Evolutionary conservation across 139 green algal genomes (phyloP).

Genomic region (Raphidocelis subcapitata): DNA sequence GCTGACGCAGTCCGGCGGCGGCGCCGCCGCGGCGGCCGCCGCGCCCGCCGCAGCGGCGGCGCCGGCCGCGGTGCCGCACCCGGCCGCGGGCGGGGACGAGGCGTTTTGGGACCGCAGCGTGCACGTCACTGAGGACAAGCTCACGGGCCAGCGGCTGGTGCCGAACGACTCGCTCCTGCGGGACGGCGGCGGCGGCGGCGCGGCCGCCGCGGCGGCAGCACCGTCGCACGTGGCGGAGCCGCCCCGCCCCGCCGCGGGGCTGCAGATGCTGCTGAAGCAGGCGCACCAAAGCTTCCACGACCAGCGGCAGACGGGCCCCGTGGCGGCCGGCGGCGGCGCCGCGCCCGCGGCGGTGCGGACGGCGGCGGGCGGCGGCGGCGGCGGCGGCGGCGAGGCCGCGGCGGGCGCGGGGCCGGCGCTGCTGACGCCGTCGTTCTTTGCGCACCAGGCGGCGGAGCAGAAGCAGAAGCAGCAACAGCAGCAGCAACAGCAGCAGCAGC

Average conservation of each 20-base stretch:
- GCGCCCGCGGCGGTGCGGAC: neutral
- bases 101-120: constrained; percentile 55
- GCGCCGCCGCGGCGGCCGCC: no score
- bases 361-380: constrained; percentile 6
- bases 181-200: neutral
- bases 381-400: constrained; percentile 1
- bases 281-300: constrained; percentile 13
- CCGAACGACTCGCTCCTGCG: constrained; percentile 12
- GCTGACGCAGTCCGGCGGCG: no score
- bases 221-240: neutral
- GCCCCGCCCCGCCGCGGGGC: neutral
- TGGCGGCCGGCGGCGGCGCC: neutral
- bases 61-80: neutral
- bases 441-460: constrained; percentile 20
- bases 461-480: constrained; percentile 3
- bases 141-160: constrained; percentile 16
- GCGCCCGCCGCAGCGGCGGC: neutral
- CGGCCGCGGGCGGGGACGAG: constrained; percentile 17
- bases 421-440: constrained; percentile 51
- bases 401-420: constrained; percentile 19
- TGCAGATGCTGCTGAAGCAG: constrained; percentile 33
- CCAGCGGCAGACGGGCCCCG: neutral
- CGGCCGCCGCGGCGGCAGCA: neutral
- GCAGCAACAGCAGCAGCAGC: constrained; percentile 4
- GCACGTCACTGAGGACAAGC: constrained; percentile 30